Base-by-base conservation (phyloP, 768 basidiomycete species). In the Suillus alpinus region DNA sequence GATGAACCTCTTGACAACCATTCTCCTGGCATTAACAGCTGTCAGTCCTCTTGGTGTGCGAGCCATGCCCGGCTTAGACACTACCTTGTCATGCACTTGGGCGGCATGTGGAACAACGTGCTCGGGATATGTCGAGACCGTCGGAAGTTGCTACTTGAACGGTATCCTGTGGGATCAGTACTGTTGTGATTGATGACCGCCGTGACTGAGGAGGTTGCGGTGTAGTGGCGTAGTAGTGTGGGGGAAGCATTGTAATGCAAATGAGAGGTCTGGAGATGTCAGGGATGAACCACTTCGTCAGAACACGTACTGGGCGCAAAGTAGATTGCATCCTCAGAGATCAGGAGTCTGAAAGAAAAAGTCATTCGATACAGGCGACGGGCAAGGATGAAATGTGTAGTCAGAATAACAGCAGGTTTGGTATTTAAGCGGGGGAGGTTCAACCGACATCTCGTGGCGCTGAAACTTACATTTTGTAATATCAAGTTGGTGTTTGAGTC, bases 331-430 rank as follows among this genome's bases (percentile, higher is more conserved):
- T 16, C n/a, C 13, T 23, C 34, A 20, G 7, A 36, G 13, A 36
- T 23, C 13, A 12, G n/a, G 31, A n/a, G n/a, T n/a, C 6, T 3
- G 20, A 52, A 36, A 34, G 34, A 52, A 55, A 20, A 55, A 7
- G 4, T 57, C 65, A 47, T 47, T 67, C 40, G 63, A 68, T 73
- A 73, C 73, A 73, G 66, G 68, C 50, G 32, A 64, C 60, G 63
- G 62, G 61, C 62, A 64, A 65, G 68, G 70, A 73, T 68, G 63
- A 65, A 65, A 66, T 62, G 70, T 68, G 68, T 64, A 59, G 57
- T 60, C 60, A 40, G 26, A 64, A 65, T 44, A 56, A 56, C 20
- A 5, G 71, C 63, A 72, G 64, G 20, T 20, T 44, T 20, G 43
- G 43, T 5, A 6, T n/a, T 44, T 20, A 6, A 44, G 43, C 20